Percentiles rank a stretch among this genome's conserved stretches.
These are phyloP conservation scores for Rhizopogon salebrosus DNA, from an alignment of 768 basidiomycete species.

Conservation along the genomic window DNA sequence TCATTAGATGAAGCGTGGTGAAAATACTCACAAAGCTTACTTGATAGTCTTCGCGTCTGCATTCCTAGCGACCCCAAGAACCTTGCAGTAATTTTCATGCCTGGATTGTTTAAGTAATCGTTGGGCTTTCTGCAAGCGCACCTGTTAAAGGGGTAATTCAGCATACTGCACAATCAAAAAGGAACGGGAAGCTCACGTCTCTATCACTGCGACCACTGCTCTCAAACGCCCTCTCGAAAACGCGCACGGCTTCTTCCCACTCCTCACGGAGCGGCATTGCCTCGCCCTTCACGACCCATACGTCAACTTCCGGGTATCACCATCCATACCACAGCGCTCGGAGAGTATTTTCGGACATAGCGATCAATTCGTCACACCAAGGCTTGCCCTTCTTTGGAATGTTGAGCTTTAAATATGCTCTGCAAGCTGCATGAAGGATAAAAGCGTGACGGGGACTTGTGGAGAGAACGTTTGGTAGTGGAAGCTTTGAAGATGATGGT, in stretches of 20 bases:
- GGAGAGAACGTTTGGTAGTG: slow-evolving; percentile 47
- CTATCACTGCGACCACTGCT: slow-evolving; percentile 67
- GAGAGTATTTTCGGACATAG: slow-evolving; percentile 37
- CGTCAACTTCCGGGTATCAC: slow-evolving; percentile 70
- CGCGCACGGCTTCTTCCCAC: slow-evolving; percentile 81
- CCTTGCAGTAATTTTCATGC: slow-evolving; percentile 96
- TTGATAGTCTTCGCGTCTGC: slow-evolving; percentile 90
- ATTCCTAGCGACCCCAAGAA: slow-evolving; percentile 81
- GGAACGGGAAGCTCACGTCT: slow-evolving; percentile 45
- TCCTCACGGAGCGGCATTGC: slow-evolving; percentile 66
- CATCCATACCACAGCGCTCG: slow-evolving; percentile 23
- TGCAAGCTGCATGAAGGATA: slow-evolving; percentile 65
- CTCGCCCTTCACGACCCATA: slow-evolving; percentile 71
- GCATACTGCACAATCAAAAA: neutral
- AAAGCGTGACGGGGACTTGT: slow-evolving; percentile 55
- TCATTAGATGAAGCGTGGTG: neutral
- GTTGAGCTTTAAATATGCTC: slow-evolving; percentile 64
- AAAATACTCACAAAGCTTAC: slow-evolving; percentile 76
- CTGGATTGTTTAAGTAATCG: slow-evolving; percentile 82
- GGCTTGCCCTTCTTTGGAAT: slow-evolving; percentile 47
- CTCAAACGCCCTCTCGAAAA: slow-evolving; percentile 81
- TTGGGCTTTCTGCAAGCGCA: slow-evolving; percentile 81
- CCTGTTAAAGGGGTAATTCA: slow-evolving; percentile 34
- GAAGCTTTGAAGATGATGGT: slow-evolving; percentile 16
- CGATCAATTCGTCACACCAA: slow-evolving; percentile 71